Evolutionary conservation across 768 basidiomycete species (phyloP).

Genomic region (Cystobasidium tubakii): DNA sequence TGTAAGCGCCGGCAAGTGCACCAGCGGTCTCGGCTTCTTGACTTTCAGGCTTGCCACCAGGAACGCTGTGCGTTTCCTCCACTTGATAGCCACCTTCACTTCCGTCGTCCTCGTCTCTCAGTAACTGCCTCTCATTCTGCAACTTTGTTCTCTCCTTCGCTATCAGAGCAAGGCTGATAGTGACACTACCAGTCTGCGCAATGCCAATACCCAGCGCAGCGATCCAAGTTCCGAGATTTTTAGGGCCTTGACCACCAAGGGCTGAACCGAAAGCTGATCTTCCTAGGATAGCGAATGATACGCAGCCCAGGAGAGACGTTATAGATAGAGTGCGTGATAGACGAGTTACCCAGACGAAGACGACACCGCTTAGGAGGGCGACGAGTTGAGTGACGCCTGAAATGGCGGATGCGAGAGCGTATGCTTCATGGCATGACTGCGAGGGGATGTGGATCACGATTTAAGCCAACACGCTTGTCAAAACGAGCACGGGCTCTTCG

Average conservation of each 20-base stretch:
- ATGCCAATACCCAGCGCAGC: slow-evolving; percentile 14
- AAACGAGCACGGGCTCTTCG: too few species aligned
- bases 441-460: too few species aligned
- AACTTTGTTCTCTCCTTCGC: not conserved
- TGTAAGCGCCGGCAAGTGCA: slow-evolving; percentile 22
- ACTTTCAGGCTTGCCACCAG: not conserved
- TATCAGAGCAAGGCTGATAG: slow-evolving; percentile 14
- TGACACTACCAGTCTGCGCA: not conserved
- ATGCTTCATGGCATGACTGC: slow-evolving; percentile 22
- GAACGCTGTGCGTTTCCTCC: not conserved
- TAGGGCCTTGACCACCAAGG: slow-evolving; percentile 3
- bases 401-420: slow-evolving; percentile 30
- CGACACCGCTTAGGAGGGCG: slow-evolving; percentile 20
- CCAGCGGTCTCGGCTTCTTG: slow-evolving; percentile 16
- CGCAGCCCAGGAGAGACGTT: not conserved
- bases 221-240: slow-evolving; percentile 19
- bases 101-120: not conserved
- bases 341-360: slow-evolving; percentile 6
- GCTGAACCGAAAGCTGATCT: not conserved
- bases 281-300: slow-evolving; percentile 14
- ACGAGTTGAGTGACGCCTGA: slow-evolving; percentile 32
- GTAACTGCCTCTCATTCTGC: not conserved
- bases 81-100: not conserved
- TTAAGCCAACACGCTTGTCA: too few species aligned
- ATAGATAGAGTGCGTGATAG: not conserved